Percentiles rank a stretch among this genome's conserved stretches.
phyloP scores from a whole-genome alignment of 495 filamentous ascomycete genomes.

The Talaromyces stipitatus region DNA sequence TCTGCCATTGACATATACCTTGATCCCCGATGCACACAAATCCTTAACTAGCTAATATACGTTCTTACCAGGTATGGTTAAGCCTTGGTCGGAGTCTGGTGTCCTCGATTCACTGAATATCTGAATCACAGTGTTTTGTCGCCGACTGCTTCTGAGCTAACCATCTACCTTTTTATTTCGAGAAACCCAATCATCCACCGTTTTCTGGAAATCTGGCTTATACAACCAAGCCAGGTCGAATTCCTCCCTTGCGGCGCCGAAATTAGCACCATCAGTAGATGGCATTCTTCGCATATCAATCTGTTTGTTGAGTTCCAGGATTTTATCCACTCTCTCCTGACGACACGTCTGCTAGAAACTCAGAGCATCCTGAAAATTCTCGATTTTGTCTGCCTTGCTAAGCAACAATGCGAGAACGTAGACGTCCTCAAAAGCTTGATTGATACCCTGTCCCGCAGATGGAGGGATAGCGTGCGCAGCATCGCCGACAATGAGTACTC shows the following conservation, averaged over 20 bases:
- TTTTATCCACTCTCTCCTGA: slow-evolving; percentile 8
- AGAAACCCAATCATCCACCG: neutral
- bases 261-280: neutral
- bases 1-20: no score
- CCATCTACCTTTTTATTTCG: neutral
- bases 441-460: slow-evolving; percentile 32
- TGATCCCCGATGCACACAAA: no score
- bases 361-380: neutral
- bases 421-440: slow-evolving; percentile 35
- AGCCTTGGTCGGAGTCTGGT: no score
- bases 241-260: neutral
- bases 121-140: no score
- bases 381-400: neutral
- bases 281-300: slow-evolving; percentile 13
- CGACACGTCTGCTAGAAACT: slow-evolving; percentile 10
- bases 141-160: no score
- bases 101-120: no score
- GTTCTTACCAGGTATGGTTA: no score
- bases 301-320: slow-evolving; percentile 7
- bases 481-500: slow-evolving; percentile 37
- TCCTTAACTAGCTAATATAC: no score
- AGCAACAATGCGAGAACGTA: slow-evolving; percentile 13
- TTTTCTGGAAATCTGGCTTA: neutral
- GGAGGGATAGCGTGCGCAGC: slow-evolving; percentile 43
- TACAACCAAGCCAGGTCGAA: neutral